Base-by-base conservation (phyloP, 2,329 filamentous ascomycete genomes). In the Penicillium sclerotiorum region DNA sequence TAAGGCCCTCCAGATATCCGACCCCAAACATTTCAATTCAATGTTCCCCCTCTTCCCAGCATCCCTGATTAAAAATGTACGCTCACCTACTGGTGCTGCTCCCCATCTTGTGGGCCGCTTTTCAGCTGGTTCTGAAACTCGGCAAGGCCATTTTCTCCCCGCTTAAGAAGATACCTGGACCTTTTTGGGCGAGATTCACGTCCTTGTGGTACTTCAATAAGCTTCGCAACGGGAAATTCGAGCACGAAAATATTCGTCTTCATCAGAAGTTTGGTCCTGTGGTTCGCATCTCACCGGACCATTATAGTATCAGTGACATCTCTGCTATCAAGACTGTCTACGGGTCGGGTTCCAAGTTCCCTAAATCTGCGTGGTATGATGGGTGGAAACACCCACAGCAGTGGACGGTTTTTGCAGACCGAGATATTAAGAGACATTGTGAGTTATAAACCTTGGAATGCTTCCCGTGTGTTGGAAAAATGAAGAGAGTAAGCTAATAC, bases 241-340 rank as follows among this genome's bases (percentile, higher is more conserved):
- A 76, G 52, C 55, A 68, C 42, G 62, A 70, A 55, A 69, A 73
- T 49, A 66, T 77, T 55, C 51, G 49, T 1, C 63, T 78, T 1
- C 75, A 78, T 46, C 52, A 61, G 18, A 61, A 66, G 50, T 73
- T 76, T 50, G 75, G 74, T 0, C 52, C 67, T 0, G 61, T 80
- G n/a, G 70, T 80, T 0, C 74, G 78, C 0, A 72, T 80, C 47
- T 75, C 74, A 0, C 77, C 77, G 0, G 69, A 76, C 15, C 71
- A 78, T 7, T 80, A 78, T 47, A 77, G 73, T 28, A 65, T 81
- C 51, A 67, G 67, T 27, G 71, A 77, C 45, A 62, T 68, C 0
- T 59, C 69, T 0, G 75, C 74, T 0, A 54, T 71, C 2, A 76
- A 74, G 47, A 63, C 55, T 0, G 70, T 79, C 22, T 79, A 78